These are phyloP conservation scores for Fusarium musae DNA, from an alignment of 2,329 filamentous ascomycete species.

Conservation along the genomic window DNA sequence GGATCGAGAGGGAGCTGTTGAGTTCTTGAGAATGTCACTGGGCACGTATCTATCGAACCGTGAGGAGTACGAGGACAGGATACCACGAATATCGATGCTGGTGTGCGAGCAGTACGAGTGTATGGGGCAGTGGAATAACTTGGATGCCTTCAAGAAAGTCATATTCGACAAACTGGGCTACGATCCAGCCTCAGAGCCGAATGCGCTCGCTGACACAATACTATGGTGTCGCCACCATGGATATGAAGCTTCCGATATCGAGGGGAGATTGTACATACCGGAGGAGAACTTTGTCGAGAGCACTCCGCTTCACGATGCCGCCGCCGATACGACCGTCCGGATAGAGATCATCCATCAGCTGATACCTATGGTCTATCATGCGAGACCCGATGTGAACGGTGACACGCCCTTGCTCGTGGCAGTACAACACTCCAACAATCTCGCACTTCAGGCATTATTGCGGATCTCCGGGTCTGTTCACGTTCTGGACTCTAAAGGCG, in stretches of 20 bases:
- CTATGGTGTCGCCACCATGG: slow-evolving; percentile 9
- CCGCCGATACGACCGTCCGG: neutral
- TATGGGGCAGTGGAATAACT: neutral
- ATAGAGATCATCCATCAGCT: slow-evolving; percentile 10
- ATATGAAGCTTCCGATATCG: neutral
- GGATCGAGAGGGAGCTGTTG: neutral
- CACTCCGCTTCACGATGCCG: slow-evolving; percentile 12
- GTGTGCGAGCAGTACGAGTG: slow-evolving; percentile 19
- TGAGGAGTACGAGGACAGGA: neutral
- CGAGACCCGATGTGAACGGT: neutral
- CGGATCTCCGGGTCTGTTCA: neutral
- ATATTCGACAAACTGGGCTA: neutral
- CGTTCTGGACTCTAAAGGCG: slow-evolving; percentile 1
- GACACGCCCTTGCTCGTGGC: slow-evolving; percentile 15
- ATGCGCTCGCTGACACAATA: neutral
- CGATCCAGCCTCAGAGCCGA: slow-evolving; percentile 3
- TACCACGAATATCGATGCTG: slow-evolving; percentile 3
- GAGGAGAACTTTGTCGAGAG: neutral
- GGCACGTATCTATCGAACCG: neutral
- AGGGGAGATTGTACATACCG: neutral
- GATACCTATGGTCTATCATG: neutral
- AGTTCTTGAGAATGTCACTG: slow-evolving; percentile 3
- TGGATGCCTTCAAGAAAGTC: slow-evolving; percentile 16
- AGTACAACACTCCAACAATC: slow-evolving; percentile 17
- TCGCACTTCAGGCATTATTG: neutral